Conservation (phyloP, 371 early-diverging fungal species). For the Circinella minor region DNA sequence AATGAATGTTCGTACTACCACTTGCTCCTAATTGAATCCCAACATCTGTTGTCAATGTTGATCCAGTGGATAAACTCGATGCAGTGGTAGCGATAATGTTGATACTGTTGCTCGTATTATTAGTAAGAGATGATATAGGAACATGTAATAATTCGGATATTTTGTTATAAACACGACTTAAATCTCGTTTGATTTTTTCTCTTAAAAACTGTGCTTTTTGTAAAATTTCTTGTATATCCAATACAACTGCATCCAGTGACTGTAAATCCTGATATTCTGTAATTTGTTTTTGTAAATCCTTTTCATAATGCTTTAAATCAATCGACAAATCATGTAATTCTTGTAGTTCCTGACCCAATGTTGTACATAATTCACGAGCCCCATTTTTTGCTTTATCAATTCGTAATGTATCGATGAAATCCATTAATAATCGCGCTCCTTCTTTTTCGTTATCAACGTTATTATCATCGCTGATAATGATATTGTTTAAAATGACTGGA, state of each 20-base stretch:
- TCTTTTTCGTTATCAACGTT: too few species aligned
- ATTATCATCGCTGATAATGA: neutral
- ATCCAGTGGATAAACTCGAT: neutral
- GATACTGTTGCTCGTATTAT: neutral
- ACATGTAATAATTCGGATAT: conserved; percentile 31
- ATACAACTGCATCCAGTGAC: conserved; percentile 30
- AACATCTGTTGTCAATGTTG: neutral
- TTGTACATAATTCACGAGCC: conserved; percentile 25
- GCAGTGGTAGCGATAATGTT: conserved; percentile 4
- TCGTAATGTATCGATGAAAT: conserved; percentile 31
- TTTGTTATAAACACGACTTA: conserved; percentile 35
- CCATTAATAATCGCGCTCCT: conserved; percentile 16
- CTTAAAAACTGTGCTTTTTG: conserved; percentile 28
- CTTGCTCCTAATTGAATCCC: neutral
- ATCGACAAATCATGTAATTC: conserved; percentile 21
- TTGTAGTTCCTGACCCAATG: conserved; percentile 22
- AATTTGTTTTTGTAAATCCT: conserved; percentile 29
- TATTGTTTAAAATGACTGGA: conserved; percentile 16
- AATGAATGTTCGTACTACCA: neutral
- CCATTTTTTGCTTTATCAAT: conserved; percentile 20
- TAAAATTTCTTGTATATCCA: conserved; percentile 29
- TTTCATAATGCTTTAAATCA: conserved; percentile 26
- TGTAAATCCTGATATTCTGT: conserved; percentile 34
- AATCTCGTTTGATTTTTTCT: conserved; percentile 42
- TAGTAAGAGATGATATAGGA: conserved; percentile 26